These are phyloP conservation scores for Fonsecaea multimorphosa DNA, from an alignment of 2,329 filamentous ascomycete species.

Conservation along the genomic window DNA sequence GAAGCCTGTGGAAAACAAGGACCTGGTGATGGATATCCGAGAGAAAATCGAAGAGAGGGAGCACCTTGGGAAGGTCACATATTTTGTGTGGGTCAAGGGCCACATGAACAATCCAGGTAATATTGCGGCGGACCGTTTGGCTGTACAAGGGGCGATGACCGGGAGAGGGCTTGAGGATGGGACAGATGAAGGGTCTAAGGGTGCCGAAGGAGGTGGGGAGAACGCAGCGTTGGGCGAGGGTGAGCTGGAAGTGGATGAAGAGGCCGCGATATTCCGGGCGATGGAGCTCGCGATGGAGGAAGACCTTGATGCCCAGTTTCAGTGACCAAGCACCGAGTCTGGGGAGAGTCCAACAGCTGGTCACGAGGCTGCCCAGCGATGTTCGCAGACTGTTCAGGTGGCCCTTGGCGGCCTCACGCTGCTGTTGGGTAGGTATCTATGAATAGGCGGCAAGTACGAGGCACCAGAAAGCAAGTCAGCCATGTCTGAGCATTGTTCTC, in stretches of 20 bases:
- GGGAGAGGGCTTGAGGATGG: conserved; percentile 44
- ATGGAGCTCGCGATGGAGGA: conserved; percentile 35
- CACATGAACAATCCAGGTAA: conserved; percentile 78
- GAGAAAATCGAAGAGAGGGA: conserved; percentile 73
- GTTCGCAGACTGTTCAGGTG: background rate
- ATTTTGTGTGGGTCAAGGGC: conserved; percentile 89
- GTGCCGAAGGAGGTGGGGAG: background rate
- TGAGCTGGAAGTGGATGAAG: conserved; percentile 15
- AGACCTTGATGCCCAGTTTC: conserved; percentile 14
- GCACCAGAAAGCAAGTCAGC: too few relatives aligned
- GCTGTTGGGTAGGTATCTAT: background rate
- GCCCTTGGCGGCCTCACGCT: background rate
- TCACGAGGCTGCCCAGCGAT: background rate
- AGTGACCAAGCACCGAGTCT: conserved; percentile 6
- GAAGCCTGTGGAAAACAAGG: conserved; percentile 81
- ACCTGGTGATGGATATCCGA: conserved; percentile 77
- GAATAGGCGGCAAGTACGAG: background rate
- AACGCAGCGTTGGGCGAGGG: background rate
- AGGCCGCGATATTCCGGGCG: conserved; percentile 26
- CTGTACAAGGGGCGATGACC: conserved; percentile 67
- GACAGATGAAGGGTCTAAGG: conserved; percentile 35
- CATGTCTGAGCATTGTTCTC: too few relatives aligned
- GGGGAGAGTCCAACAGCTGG: background rate
- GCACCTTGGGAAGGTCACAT: conserved; percentile 64
- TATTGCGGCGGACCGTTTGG: conserved; percentile 77